Percentiles rank a stretch among this genome's conserved stretches.
Conservation (phyloP, 345 rosid genomes). For the Camelina hispida region DNA sequence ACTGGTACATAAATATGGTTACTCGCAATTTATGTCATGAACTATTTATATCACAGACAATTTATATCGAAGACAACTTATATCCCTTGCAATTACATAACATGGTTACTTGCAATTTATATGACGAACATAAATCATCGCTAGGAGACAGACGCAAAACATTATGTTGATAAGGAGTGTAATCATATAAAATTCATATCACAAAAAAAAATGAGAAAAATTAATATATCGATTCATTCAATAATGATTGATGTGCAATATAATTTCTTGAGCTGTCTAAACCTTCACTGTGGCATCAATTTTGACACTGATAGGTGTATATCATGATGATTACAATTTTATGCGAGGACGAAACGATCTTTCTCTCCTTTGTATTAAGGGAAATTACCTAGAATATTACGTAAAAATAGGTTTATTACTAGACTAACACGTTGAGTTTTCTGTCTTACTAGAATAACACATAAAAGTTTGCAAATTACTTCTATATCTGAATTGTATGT, state of each 20-base stretch:
- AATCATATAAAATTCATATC: conserved; percentile 6
- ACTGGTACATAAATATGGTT: neutral
- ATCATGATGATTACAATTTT: neutral
- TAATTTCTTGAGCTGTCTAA: neutral
- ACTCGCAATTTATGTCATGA: neutral
- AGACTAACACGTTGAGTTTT: too few species aligned
- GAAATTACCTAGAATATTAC: too few species aligned
- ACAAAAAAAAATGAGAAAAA: neutral
- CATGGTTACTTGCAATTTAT: neutral
- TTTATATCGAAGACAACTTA: too few species aligned
- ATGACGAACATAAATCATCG: conserved; percentile 4
- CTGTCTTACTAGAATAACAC: too few species aligned
- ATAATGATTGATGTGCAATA: conserved; percentile 11
- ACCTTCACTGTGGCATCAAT: neutral
- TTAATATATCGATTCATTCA: neutral
- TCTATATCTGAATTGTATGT: too few species aligned
- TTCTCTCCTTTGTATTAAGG: conserved; percentile 7
- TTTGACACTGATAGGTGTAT: conserved; percentile 1
- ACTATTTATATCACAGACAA: too few species aligned
- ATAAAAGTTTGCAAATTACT: too few species aligned
- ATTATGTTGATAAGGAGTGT: neutral
- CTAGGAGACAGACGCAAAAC: neutral
- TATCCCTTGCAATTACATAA: too few species aligned
- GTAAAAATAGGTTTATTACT: too few species aligned
- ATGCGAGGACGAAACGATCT: neutral